Percentiles rank a stretch among this genome's conserved stretches.
These are phyloP conservation scores for Bonnemaisonia californica DNA, from an alignment of 31 red algal species.

Conservation along the genomic window DNA sequence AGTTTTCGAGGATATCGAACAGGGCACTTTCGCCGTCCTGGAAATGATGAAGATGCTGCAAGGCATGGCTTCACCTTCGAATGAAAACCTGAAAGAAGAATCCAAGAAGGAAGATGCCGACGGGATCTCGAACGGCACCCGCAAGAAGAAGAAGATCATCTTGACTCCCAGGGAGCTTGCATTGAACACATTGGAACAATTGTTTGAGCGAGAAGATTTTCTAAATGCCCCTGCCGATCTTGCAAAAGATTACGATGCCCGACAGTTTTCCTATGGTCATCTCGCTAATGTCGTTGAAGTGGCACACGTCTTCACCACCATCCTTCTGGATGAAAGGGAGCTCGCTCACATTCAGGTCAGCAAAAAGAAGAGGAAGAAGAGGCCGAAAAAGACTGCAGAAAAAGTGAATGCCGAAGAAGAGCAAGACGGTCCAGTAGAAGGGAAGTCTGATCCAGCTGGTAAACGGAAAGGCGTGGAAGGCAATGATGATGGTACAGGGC, in stretches of 20 bases:
- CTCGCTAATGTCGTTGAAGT: constrained; percentile 67
- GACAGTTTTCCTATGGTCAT: constrained; percentile 55
- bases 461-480: no score
- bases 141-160: background rate
- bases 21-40: constrained; percentile 54
- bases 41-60: constrained; percentile 81
- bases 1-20: constrained; percentile 35
- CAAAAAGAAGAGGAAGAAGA: constrained; percentile 35
- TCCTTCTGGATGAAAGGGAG: constrained; percentile 61
- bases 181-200: constrained; percentile 62
- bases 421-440: background rate
- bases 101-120: constrained; percentile 4
- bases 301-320: constrained; percentile 55
- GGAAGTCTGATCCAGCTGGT: background rate
- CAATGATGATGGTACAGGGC: background rate
- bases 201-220: constrained; percentile 48
- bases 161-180: constrained; percentile 63
- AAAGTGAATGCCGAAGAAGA: background rate
- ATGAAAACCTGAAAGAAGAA: constrained; percentile 7
- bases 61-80: constrained; percentile 51
- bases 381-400: constrained; percentile 2
- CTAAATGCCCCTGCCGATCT: constrained; percentile 68
- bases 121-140: background rate
- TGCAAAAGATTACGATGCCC: constrained; percentile 58
- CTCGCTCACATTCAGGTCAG: constrained; percentile 46